Evolutionary conservation across 352 stramenopile species (phyloP), one percentile per base, ranked within the genome.

Genomic region (Phytophthora idaei): DNA sequence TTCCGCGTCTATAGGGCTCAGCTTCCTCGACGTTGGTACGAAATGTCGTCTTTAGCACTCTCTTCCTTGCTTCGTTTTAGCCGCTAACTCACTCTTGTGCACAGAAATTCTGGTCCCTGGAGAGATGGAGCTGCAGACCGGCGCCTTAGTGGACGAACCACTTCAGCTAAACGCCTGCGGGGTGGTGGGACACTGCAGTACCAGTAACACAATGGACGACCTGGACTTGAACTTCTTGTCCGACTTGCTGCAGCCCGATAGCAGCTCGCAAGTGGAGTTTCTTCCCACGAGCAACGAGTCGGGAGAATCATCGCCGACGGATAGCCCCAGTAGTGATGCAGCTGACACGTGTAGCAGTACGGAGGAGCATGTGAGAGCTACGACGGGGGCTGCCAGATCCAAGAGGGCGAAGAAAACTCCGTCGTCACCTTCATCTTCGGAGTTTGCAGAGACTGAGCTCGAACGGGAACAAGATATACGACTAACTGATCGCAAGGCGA

Each of bases 401-500:
- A 68, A 73, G 41, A 63, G 28, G n/a, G 28, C 29, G 17, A 69
- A 68, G 52, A 64, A 57, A 8, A 55, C 49, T 5, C 5, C 48
- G 17, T 67, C 57, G 15, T 57, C 64, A 1, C 2, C 17, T 11
- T 66, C 25, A 2, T 65, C 53, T 10, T 39, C 45, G n/a, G 63
- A 69, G 29, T 12, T 53, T 1, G 42, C 57, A 4, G 55, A 70
- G 29, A 47, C 50, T 9, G 61, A 64, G 31, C 25, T 27, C 1
- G 61, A 79, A 29, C 42, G 45, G 28, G 32, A 77, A 12, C n/a
- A 50, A 25, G 49, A 68, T 41, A 39, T 21, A 17, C 9, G 25
- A 32, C 1, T 48, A 7, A 29, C 65, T 2, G 76, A 84, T 10
- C 76, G 74, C 59, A 80, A 78, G 25, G 70, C 67, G 6, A 73